A percentile compares a stretch with the other conserved stretches of the same genome.
Conservation (phyloP, 2,329 filamentous ascomycete species). For the Venturia aucupariae region DNA sequence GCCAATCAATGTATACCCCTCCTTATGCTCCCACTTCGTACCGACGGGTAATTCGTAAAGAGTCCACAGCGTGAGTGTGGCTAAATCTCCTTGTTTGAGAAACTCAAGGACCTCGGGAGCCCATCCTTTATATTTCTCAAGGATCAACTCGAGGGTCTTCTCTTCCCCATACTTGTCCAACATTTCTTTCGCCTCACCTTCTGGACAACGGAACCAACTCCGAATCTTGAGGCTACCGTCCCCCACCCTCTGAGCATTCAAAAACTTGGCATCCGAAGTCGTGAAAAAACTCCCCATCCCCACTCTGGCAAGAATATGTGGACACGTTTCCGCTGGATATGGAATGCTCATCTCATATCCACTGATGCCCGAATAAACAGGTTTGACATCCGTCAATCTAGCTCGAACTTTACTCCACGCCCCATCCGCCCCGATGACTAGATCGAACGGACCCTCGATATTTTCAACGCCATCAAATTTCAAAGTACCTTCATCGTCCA, state of each 20-base stretch:
- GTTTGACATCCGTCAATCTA: constrained; percentile 27
- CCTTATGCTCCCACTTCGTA: constrained; percentile 38
- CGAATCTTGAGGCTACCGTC: constrained; percentile 39
- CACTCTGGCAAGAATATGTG: constrained; percentile 36
- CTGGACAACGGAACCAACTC: constrained; percentile 30
- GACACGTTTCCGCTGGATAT: constrained; percentile 33
- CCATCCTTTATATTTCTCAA: constrained; percentile 30
- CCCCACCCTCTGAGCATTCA: constrained; percentile 39
- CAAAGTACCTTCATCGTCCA: constrained; percentile 12
- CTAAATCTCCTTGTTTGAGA: constrained; percentile 23
- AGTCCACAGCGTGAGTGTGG: constrained; percentile 32
- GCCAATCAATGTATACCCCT: constrained; percentile 47
- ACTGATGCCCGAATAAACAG: constrained; percentile 39
- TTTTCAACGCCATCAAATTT: background rate
- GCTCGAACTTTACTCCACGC: constrained; percentile 34
- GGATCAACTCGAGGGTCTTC: constrained; percentile 28
- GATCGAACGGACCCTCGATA: constrained; percentile 27
- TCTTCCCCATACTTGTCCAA: constrained; percentile 35
- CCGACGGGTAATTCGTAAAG: constrained; percentile 47
- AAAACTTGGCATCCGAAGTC: constrained; percentile 29
- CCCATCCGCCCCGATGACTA: constrained; percentile 43
- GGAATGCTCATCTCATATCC: constrained; percentile 30
- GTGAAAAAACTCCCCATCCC: constrained; percentile 41
- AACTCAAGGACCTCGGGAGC: constrained; percentile 34
- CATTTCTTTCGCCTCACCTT: constrained; percentile 33